These are phyloP conservation scores for Flaveria bidentis DNA, from an alignment of 129 eudicot genomes.

Conservation along the genomic window DNA sequence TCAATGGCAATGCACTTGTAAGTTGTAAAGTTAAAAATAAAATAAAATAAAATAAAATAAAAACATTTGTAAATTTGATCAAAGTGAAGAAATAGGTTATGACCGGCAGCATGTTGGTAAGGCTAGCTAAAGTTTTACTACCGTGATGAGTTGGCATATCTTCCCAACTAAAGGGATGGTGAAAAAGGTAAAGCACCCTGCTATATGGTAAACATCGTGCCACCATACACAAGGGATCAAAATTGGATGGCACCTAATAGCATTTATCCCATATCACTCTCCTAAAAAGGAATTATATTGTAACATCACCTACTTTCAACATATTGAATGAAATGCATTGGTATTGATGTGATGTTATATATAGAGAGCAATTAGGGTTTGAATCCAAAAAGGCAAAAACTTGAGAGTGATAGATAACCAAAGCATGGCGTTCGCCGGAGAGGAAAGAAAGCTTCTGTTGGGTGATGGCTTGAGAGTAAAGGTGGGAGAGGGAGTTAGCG, in stretches of 20 bases:
- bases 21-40: no score
- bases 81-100: not conserved
- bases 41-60: no score
- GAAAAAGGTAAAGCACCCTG: no score
- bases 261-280: not conserved
- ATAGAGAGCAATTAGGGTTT: no score
- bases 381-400: no score
- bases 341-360: no score
- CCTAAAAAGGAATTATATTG: not conserved
- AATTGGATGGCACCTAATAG: not conserved
- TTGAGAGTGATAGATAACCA: no score
- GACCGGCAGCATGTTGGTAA: not conserved
- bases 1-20: not conserved
- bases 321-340: not conserved
- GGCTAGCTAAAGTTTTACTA: not conserved
- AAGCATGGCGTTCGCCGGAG: constrained; percentile 69
- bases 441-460: constrained; percentile 51
- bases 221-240: not conserved
- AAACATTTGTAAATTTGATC: not conserved
- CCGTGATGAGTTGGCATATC: no score
- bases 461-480: constrained; percentile 54
- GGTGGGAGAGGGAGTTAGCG: constrained; percentile 61
- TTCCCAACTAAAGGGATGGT: no score
- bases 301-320: not conserved
- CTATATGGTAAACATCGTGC: not conserved